Evolutionary conservation across 148 eudicot genomes (phyloP).

Genomic region (Rhododendron henanense): DNA sequence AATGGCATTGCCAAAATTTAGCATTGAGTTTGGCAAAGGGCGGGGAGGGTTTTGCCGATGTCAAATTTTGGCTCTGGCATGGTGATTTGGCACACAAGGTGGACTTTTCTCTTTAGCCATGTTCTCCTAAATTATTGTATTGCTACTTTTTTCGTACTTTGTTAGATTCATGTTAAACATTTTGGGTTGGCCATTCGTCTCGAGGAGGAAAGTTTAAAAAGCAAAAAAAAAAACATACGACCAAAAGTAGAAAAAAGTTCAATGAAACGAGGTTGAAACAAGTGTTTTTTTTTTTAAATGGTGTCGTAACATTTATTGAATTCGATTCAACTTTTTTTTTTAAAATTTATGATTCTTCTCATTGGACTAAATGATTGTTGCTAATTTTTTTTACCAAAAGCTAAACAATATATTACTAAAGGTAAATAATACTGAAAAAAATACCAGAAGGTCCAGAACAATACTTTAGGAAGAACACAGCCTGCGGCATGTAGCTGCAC

Average conservation of each 20-base stretch:
- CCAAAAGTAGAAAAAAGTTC: no score
- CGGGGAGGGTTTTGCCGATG: background rate
- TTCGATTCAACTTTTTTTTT: no score
- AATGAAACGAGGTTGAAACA: background rate
- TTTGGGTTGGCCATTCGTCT: background rate
- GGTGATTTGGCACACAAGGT: no score
- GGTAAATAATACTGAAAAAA: background rate
- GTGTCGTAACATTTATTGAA: no score
- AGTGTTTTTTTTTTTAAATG: background rate
- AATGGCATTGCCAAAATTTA: background rate
- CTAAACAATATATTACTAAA: background rate
- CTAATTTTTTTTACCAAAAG: background rate
- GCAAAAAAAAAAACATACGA: background rate
- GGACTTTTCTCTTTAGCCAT: no score
- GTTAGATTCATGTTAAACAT: background rate
- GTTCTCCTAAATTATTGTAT: background rate
- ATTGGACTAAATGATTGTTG: background rate
- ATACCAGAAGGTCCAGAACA: background rate
- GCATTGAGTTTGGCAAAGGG: background rate
- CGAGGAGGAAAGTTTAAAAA: background rate
- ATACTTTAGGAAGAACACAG: background rate
- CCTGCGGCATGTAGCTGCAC: no score
- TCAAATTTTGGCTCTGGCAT: no score
- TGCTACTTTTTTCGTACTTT: background rate
- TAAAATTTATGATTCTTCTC: no score